Evolutionary conservation across 176 grass and related monocot genomes (phyloP).

Genomic region (Guadua angustifolia): DNA sequence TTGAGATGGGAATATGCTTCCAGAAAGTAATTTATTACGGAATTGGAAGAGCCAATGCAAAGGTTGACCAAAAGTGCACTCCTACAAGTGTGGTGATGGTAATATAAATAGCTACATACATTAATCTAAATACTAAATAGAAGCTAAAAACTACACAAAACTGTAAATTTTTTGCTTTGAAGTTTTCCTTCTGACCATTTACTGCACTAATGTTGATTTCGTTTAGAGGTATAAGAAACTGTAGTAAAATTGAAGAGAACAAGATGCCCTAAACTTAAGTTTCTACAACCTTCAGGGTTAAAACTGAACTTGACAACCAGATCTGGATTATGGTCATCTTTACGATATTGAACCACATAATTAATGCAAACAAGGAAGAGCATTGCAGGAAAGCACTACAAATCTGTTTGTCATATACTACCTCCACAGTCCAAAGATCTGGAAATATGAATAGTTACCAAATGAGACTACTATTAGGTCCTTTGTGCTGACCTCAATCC

Average conservation of each 20-base stretch:
- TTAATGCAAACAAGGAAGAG: not conserved
- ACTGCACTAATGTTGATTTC: not conserved
- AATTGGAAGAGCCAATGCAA: slow-evolving; percentile 6
- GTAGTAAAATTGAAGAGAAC: not conserved
- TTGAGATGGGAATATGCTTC: not conserved
- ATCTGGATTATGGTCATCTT: not conserved
- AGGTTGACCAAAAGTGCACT: slow-evolving; percentile 27
- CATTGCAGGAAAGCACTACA: not conserved
- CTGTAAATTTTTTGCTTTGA: not conserved
- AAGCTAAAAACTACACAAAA: not conserved
- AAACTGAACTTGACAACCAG: not conserved
- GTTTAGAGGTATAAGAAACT: not conserved
- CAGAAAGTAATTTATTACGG: not conserved
- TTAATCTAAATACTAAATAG: not conserved
- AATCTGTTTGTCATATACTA: not conserved
- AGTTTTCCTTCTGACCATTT: not conserved
- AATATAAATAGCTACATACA: not conserved
- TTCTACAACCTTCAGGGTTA: not conserved
- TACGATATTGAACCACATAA: not conserved
- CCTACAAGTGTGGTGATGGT: not conserved
- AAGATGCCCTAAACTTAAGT: slow-evolving; percentile 12
- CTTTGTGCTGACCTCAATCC: slow-evolving; percentile 85
- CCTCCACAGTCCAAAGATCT: not conserved
- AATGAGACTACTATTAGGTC: not conserved
- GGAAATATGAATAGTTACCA: not conserved